Evolutionary conservation across 768 basidiomycete species (phyloP), one percentile per base, ranked within the genome.

Genomic region (Atractiella rhizophila): DNA sequence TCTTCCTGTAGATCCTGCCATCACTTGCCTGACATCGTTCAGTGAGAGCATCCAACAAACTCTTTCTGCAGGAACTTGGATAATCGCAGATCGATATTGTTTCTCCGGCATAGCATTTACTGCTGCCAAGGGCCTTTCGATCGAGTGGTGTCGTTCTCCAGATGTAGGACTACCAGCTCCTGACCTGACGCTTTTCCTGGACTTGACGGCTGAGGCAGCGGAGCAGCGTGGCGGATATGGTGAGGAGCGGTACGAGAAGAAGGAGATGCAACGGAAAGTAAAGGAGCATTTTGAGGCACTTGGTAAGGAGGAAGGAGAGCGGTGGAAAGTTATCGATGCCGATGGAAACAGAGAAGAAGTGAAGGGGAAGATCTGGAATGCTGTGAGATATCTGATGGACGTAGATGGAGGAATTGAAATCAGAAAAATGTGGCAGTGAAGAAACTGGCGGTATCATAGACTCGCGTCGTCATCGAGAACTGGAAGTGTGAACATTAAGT

Each of bases 71-170:
- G 82, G 83, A 0, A 76, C 70, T 4, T 68, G 70, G 0, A 63
- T 98, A 54, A 60, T 98, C 33, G 82, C 79, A 53, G 88, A 96
- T 57, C 68, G 91, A 31, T 98, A 96, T 56, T 80, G 85, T 1
- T 96, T 94, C 60, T 96, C 86, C 3, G 88, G 88, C 0, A 74
- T 85, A 48, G 85, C 82, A 2, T 96, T 94, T 50, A 62, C 64
- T 3, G 58, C 60, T 31, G 62, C 64, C 35, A 67, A 67, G 50
- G 60, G 64, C 27, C 66, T 88, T 36, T 63, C 74, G 0, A 76
- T 74, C 49, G 65, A 69, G 13, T 98, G 81, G 79, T 88, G 85
- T 56, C 66, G 70, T 36, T 63, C 71, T 1, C 85, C 86, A 4
- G 88, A 98, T 49, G 60, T 72, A n/a, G 68, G 70, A 7, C 73